A percentile compares a stretch with the other conserved stretches of the same genome.
These are phyloP conservation scores for Pyrenophora teres DNA, from an alignment of 2,329 filamentous ascomycete species.

Conservation along the genomic window DNA sequence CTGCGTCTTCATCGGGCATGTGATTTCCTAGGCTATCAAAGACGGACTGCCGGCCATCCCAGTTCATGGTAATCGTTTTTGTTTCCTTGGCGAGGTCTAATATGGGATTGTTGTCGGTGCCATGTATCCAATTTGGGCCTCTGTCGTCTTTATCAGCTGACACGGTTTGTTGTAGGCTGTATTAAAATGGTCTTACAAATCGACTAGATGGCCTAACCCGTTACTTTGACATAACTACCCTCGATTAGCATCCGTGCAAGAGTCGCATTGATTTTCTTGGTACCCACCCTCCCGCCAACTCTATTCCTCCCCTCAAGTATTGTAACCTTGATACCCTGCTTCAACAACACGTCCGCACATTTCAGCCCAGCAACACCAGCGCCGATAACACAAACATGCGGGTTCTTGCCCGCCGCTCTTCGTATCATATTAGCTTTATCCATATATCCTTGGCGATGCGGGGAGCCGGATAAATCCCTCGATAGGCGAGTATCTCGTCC, in stretches of 20 bases:
- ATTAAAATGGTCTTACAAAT: slow-evolving; percentile 55
- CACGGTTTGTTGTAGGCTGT: neutral
- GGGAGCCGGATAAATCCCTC: slow-evolving; percentile 40
- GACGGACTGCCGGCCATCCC: slow-evolving; percentile 60
- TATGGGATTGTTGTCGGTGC: slow-evolving; percentile 72
- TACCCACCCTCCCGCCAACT: slow-evolving; percentile 66
- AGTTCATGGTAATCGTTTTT: slow-evolving; percentile 57
- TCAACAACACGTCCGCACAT: slow-evolving; percentile 69
- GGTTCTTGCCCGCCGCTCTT: slow-evolving; percentile 44
- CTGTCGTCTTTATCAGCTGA: slow-evolving; percentile 38
- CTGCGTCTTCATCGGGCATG: slow-evolving; percentile 51
- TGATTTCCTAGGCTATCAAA: slow-evolving; percentile 62
- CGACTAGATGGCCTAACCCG: slow-evolving; percentile 57
- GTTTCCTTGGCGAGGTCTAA: slow-evolving; percentile 68
- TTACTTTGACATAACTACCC: slow-evolving; percentile 56
- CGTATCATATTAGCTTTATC: slow-evolving; percentile 36
- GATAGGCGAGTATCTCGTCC: slow-evolving; percentile 37
- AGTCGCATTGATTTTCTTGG: neutral
- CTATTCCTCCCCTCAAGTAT: slow-evolving; percentile 71
- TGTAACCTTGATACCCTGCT: slow-evolving; percentile 69
- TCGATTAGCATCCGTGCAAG: neutral
- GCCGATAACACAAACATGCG: slow-evolving; percentile 69
- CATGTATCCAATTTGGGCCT: slow-evolving; percentile 82
- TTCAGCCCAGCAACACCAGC: slow-evolving; percentile 73
- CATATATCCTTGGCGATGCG: slow-evolving; percentile 30